Evolutionary conservation across 352 stramenopile species (phyloP), one percentile per base, ranked within the genome.

Genomic region (Thraustotheca clavata): DNA sequence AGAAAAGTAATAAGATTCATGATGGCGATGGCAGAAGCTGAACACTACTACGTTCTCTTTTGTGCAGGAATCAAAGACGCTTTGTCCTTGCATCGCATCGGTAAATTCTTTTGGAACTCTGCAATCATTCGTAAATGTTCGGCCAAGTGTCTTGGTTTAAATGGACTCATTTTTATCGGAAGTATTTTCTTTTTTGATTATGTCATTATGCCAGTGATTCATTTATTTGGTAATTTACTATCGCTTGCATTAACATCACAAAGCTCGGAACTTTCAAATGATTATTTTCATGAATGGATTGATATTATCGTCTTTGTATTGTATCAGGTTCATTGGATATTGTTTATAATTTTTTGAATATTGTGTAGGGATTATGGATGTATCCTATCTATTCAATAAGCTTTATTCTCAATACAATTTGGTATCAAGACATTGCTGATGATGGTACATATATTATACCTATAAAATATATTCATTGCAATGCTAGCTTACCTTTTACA

Each of bases 381-480:
- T 94, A 94, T 67, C 85, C 85, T 41, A 94, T 94, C 69, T 94
- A 94, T 74, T 91, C 81, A 73, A 91, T 94, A 70, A 94, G 85
- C 71, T 94, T 94, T 70, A 94, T 94, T 65, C 70, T 94, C 62
- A 94, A 94, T 68, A 92, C 85, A 16, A 94, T 94, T 73, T 94
- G 85, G 85, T 94, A 94, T 71, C 85, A 94, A 74, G 85, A 94
- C 71, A 92, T 94, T 50, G 85, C 85, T 0, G 85, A 94, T 48
- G 83, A 94, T 65, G 85, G 85, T 94, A 59, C n/a, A 29, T n/a
- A 1, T 16, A 18, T 63, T 7, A 11, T 4, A 27, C 2, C 6
- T 65, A 29, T 49, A 11, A n/a, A 49, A 3, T 2, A 20, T 3
- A 1, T n/a, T 66, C 32, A 4, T 29, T 50, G 50, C 31, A 27